Evolutionary conservation across 345 rosid species (phyloP).

Genomic region (Eucalyptus erythrocorys): DNA sequence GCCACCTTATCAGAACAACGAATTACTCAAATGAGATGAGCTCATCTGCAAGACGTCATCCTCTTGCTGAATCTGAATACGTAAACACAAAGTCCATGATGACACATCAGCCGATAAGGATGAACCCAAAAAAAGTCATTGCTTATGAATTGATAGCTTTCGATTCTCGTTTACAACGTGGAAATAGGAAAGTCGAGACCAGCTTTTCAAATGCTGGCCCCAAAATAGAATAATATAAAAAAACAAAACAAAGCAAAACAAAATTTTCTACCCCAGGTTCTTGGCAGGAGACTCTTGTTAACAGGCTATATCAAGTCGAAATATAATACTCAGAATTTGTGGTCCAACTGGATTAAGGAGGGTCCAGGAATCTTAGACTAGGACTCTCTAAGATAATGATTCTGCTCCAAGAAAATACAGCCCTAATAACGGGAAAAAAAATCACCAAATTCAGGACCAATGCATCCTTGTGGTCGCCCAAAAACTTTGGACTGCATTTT

Average conservation of each 20-base stretch:
- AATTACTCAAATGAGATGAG: conserved; percentile 3
- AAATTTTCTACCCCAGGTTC: background rate
- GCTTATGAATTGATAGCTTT: background rate
- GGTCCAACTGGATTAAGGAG: background rate
- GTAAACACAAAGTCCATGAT: background rate
- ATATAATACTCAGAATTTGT: background rate
- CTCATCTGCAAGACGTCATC: background rate
- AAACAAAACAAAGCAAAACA: background rate
- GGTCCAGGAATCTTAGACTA: background rate
- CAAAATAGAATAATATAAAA: background rate
- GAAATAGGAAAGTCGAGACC: background rate
- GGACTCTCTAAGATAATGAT: background rate
- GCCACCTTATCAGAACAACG: background rate
- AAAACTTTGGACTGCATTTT: background rate
- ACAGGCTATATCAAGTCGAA: background rate
- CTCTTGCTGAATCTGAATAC: background rate
- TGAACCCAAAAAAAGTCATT: background rate
- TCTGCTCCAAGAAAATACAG: background rate
- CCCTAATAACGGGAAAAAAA: background rate
- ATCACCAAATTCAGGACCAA: background rate
- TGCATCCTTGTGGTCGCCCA: background rate
- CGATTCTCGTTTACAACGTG: background rate
- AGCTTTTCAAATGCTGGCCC: background rate
- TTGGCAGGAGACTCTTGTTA: background rate
- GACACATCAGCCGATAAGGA: background rate